A percentile compares a stretch with the other conserved stretches of the same genome.
These are phyloP conservation scores for Suhomyces canberraensis DNA, from an alignment of 805 yeast species.

Conservation along the genomic window DNA sequence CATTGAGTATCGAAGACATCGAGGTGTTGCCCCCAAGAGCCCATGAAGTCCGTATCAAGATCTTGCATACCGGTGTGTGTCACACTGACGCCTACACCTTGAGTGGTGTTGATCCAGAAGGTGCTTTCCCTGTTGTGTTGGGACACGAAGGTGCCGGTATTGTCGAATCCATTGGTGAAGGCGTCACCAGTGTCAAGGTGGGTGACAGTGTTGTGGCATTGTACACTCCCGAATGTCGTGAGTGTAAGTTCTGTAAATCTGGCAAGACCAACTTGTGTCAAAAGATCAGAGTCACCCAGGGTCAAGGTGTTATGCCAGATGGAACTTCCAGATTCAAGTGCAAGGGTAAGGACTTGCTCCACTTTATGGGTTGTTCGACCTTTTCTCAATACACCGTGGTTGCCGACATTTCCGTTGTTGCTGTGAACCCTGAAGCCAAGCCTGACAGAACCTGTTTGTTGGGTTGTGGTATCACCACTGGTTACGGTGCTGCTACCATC, in stretches of 20 bases:
- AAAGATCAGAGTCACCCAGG: constrained; percentile 94
- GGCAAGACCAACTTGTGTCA: constrained; percentile 98
- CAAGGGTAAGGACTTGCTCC: constrained; percentile 80
- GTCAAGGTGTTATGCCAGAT: constrained; percentile 98
- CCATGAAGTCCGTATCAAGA: constrained; percentile 93
- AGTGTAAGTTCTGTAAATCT: constrained; percentile 91
- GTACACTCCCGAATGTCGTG: constrained; percentile 94
- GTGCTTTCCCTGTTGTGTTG: constrained; percentile 85
- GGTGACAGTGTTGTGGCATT: constrained; percentile 94
- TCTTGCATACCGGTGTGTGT: constrained; percentile 89
- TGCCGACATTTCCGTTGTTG: constrained; percentile 94
- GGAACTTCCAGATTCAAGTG: constrained; percentile 89
- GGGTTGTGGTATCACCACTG: constrained; percentile 99
- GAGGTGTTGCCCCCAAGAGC: constrained; percentile 94
- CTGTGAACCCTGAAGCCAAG: constrained; percentile 80
- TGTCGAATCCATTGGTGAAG: constrained; percentile 94
- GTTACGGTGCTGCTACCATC: constrained; percentile 95
- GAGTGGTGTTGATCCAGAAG: constrained; percentile 95
- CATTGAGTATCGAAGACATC: constrained; percentile 77
- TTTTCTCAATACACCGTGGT: constrained; percentile 97
- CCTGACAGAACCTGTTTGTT: constrained; percentile 84
- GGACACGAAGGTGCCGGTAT: constrained; percentile 99
- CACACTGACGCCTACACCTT: constrained; percentile 98
- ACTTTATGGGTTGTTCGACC: constrained; percentile 98
- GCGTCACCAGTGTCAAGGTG: constrained; percentile 80